Percentiles rank a stretch among this genome's conserved stretches.
Evolutionary conservation across 192 early-diverging fungal genomes (phyloP).

Genomic region (Dispira simplex): DNA sequence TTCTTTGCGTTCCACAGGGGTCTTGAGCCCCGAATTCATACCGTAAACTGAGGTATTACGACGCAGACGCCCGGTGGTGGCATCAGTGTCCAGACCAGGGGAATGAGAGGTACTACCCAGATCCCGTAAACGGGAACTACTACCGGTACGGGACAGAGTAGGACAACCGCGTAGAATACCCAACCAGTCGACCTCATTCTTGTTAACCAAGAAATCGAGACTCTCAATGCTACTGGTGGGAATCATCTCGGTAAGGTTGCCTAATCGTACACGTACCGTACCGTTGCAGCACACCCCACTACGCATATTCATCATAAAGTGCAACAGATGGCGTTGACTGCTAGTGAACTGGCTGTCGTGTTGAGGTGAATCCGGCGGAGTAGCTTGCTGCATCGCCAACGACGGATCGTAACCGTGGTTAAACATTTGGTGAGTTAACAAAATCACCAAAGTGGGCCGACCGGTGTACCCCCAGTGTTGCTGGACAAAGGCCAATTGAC

Average conservation of each 20-base stretch:
- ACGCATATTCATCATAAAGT: constrained; percentile 72
- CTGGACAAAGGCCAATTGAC: constrained; percentile 55
- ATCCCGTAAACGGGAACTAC: constrained; percentile 4
- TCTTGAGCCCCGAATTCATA: constrained; percentile 18
- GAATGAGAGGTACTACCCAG: constrained; percentile 13
- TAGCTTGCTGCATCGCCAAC: background rate
- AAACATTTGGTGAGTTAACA: constrained; percentile 62
- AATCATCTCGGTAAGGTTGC: constrained; percentile 58
- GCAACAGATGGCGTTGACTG: constrained; percentile 49
- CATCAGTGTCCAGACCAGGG: constrained; percentile 10
- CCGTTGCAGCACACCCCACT: constrained; percentile 39
- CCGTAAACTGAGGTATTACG: background rate
- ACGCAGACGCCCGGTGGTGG: constrained; percentile 20
- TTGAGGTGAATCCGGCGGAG: background rate
- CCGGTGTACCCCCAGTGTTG: constrained; percentile 57
- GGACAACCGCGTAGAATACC: constrained; percentile 23
- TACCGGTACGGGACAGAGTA: constrained; percentile 1
- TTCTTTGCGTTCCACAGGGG: constrained; percentile 17
- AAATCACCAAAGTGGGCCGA: constrained; percentile 59
- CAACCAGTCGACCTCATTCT: constrained; percentile 36
- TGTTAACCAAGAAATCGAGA: constrained; percentile 67
- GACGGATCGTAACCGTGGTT: background rate
- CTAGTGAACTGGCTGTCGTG: constrained; percentile 7
- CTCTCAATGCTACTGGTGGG: constrained; percentile 63
- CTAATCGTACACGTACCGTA: constrained; percentile 50